Evolutionary conservation across 371 early-diverging fungal genomes (phyloP).

Genomic region (Mortierella polycephala): DNA sequence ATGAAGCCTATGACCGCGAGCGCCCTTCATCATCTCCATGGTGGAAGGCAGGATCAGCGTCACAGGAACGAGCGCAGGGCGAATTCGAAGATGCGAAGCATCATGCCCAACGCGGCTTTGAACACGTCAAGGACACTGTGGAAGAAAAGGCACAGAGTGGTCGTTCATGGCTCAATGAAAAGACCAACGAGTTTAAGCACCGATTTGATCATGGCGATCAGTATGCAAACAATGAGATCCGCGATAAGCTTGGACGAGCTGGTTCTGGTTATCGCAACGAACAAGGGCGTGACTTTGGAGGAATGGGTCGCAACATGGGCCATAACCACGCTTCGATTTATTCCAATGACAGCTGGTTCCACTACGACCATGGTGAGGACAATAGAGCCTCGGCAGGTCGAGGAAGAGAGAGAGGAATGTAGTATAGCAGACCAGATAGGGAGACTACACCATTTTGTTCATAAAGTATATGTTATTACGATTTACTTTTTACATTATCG

Average conservation of each 20-base stretch:
- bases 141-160: slow-evolving; percentile 21
- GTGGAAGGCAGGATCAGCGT: slow-evolving; percentile 33
- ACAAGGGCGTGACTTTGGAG: slow-evolving; percentile 31
- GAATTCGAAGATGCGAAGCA: slow-evolving; percentile 14
- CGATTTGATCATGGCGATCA: slow-evolving; percentile 20
- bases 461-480: background rate
- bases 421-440: background rate
- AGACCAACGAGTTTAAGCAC: slow-evolving; percentile 14
- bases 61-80: slow-evolving; percentile 13
- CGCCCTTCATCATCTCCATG: slow-evolving; percentile 14
- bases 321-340: slow-evolving; percentile 24
- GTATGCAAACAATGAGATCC: slow-evolving; percentile 10
- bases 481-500: background rate
- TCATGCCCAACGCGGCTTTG: slow-evolving; percentile 16
- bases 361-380: slow-evolving; percentile 29
- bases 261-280: slow-evolving; percentile 13
- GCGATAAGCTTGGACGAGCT: slow-evolving; percentile 13
- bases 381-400: slow-evolving; percentile 1
- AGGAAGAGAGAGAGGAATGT: slow-evolving; percentile 30
- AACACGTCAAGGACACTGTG: slow-evolving; percentile 14
- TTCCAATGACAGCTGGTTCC: slow-evolving; percentile 50
- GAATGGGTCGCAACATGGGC: background rate
- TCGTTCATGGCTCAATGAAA: slow-evolving; percentile 22
- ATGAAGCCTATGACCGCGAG: slow-evolving; percentile 23
- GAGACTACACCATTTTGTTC: background rate